Conservation (phyloP, 1,284 basidiomycete species). For the Ustilago hordei region DNA sequence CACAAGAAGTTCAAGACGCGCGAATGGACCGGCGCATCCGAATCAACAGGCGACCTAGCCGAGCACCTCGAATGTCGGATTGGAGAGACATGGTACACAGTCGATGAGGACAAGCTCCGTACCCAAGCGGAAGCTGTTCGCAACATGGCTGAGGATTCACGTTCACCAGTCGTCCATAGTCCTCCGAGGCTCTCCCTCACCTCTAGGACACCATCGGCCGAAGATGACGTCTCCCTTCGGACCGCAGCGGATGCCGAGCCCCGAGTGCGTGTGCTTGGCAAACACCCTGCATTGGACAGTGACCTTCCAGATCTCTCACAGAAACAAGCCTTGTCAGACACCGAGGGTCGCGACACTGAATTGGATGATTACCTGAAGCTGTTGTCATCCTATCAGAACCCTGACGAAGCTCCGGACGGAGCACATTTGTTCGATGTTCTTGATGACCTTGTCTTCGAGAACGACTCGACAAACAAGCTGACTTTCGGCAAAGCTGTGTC, state of each 20-base stretch:
- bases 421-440: constrained; percentile 44
- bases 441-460: constrained; percentile 46
- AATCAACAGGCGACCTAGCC: constrained; percentile 42
- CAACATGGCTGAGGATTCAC: constrained; percentile 16
- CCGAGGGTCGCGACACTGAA: constrained; percentile 24
- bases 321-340: background rate
- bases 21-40: constrained; percentile 47
- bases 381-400: constrained; percentile 49
- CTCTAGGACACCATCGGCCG: constrained; percentile 26
- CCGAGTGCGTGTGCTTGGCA: background rate
- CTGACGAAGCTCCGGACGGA: constrained; percentile 40
- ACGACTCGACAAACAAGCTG: constrained; percentile 22
- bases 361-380: constrained; percentile 45
- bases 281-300: background rate
- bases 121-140: constrained; percentile 20
- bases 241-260: constrained; percentile 13
- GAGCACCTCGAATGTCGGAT: constrained; percentile 43
- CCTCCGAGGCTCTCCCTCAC: constrained; percentile 1
- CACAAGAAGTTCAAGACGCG: constrained; percentile 19
- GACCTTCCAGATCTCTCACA: constrained; percentile 8
- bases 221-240: constrained; percentile 27
- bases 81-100: constrained; percentile 41
- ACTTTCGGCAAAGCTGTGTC: constrained; percentile 11
- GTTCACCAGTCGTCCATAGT: constrained; percentile 1
- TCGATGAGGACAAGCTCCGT: constrained; percentile 22